Evolutionary conservation across 225 moss, liverwort and hornwort genomes (phyloP).

Genomic region (Sphagnum tenellum): DNA sequence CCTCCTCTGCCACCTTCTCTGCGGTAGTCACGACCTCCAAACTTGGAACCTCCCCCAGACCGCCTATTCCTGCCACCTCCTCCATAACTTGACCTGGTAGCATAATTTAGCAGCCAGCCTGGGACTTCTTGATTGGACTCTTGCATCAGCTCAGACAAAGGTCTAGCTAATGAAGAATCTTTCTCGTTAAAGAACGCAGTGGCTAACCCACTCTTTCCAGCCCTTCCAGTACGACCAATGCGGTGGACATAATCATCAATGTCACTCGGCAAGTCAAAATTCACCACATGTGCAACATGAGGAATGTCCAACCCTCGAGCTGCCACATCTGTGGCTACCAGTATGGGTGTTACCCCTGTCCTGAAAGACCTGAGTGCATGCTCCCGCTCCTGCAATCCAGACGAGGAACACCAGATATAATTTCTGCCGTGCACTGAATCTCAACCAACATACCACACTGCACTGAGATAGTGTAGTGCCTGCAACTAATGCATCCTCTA

Average conservation of each 20-base stretch:
- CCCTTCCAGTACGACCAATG: conserved; percentile 3
- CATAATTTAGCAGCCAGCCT: conserved; percentile 62
- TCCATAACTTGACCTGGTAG: conserved; percentile 38
- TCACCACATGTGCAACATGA: background rate
- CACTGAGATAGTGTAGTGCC: background rate
- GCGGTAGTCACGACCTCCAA: conserved; percentile 81
- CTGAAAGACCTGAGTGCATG: background rate
- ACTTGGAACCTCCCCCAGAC: conserved; percentile 70
- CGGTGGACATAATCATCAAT: background rate
- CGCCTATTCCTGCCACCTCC: conserved; percentile 73
- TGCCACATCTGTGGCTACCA: conserved; percentile 3
- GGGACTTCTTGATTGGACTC: conserved; percentile 99
- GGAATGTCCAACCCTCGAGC: conserved; percentile 5
- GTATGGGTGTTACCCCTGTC: background rate
- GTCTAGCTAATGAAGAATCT: conserved; percentile 67
- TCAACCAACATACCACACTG: background rate
- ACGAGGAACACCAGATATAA: background rate
- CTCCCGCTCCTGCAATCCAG: background rate
- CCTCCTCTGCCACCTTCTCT: conserved; percentile 67
- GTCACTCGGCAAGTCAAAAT: conserved; percentile 2
- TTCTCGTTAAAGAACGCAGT: conserved; percentile 51
- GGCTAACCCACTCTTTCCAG: conserved; percentile 4
- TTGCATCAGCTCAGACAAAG: conserved; percentile 74
- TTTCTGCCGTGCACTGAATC: background rate
- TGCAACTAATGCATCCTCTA: background rate